These are phyloP conservation scores for Ascochyta pisi DNA, from an alignment of 2,329 filamentous ascomycete species.

Conservation along the genomic window DNA sequence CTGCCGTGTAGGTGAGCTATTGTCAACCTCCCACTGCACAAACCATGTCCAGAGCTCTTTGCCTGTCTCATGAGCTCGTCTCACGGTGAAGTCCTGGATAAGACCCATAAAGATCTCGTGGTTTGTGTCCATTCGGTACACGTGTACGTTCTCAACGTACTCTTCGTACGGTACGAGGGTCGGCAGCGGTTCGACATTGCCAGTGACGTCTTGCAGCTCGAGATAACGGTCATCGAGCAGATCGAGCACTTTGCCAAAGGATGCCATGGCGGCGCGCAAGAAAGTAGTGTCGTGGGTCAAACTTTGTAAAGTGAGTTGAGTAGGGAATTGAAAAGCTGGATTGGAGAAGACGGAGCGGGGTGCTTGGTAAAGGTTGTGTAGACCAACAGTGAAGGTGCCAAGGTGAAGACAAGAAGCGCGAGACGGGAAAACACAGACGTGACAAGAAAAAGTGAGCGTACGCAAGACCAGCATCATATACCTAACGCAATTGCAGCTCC, in stretches of 20 bases:
- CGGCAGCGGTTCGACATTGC: conserved; percentile 39
- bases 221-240: conserved; percentile 43
- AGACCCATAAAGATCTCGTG: conserved; percentile 36
- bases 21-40: conserved; percentile 41
- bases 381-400: conserved; percentile 2
- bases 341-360: conserved; percentile 1
- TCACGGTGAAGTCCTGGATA: conserved; percentile 41
- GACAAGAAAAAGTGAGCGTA: not conserved
- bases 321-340: not conserved
- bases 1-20: conserved; percentile 1
- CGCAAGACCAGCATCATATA: not conserved
- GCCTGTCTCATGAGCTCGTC: conserved; percentile 19
- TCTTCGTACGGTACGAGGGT: conserved; percentile 41
- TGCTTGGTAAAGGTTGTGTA: not conserved
- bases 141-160: conserved; percentile 31
- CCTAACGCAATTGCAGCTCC: not conserved
- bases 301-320: not conserved
- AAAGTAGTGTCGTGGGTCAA: not conserved
- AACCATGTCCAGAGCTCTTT: conserved; percentile 45
- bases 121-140: conserved; percentile 38
- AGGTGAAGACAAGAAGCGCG: conserved; percentile 11
- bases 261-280: conserved; percentile 29
- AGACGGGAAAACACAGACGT: not conserved
- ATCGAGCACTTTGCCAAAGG: conserved; percentile 39
- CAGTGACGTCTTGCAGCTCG: conserved; percentile 40